phyloP scores from a whole-genome alignment of 176 grass and related monocot genomes.

The Phoenix dactylifera region DNA sequence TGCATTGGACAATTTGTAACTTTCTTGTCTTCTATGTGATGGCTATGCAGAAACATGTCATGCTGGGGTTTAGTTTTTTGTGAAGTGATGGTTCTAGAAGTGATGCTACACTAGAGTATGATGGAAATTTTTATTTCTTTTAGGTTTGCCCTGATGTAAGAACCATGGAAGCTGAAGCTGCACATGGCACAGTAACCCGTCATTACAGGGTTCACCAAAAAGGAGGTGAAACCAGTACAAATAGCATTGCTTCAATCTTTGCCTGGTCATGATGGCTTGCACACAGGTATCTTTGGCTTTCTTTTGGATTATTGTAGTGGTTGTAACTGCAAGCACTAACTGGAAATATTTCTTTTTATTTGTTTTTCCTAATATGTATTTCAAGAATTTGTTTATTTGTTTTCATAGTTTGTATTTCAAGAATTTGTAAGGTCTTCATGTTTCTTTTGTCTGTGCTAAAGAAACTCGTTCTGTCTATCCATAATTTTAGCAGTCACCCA shows the following conservation, averaged over 20 bases:
- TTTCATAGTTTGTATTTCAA: no score
- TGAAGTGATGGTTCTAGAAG: no score
- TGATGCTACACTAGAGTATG: no score
- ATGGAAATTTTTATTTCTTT: background rate
- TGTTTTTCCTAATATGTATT: no score
- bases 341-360: background rate
- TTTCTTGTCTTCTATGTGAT: no score
- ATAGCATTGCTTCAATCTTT: slow-evolving; percentile 84
- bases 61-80: no score
- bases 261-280: slow-evolving; percentile 60
- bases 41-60: background rate
- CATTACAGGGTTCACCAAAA: slow-evolving; percentile 59
- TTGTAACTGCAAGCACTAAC: background rate
- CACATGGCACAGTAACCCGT: slow-evolving; percentile 66
- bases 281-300: slow-evolving; percentile 35
- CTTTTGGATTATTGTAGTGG: background rate
- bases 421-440: no score
- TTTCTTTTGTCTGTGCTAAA: no score
- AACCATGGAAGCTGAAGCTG: slow-evolving; percentile 82
- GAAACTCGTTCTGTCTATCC: no score
- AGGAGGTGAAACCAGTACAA: slow-evolving; percentile 76
- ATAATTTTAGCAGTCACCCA: no score
- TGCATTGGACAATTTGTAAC: no score
- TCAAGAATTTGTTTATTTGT: no score
- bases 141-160: slow-evolving; percentile 68